Evolutionary conservation across 148 eudicot species (phyloP), one percentile per base, ranked within the genome.

Genomic region (Amaranthus hypochondriacus): DNA sequence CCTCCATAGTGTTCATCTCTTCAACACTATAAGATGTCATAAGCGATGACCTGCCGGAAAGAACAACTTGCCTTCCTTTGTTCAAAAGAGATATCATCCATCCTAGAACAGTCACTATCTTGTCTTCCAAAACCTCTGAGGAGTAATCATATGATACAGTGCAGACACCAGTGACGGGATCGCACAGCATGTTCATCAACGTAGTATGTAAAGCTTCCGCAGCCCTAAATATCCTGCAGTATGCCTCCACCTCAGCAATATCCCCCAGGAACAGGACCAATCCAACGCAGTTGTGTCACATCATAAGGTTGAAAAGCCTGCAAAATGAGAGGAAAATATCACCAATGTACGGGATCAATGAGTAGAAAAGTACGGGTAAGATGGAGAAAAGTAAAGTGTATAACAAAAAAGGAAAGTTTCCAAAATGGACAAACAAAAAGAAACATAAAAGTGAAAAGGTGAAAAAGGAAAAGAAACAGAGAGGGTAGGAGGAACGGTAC

Each of bases 201-300:
- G 96, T 84, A 74, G 75, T 86, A 73, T 90, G 93, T 69, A 95
- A 84, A 70, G 79, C 75, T 80, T 95, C 98, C 5, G 97, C 97
- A 61, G 97, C 90, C 73, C 99, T 79, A 80, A 95, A 95, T 75
- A 92, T 92, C 80, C 99, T 78, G 81, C 99, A 95, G 75, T 92
- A 95, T 62, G 97, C 97, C 85, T 95, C 99, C 54, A 95, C 90
- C 86, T 95, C 99, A 46, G 99, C 96, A 47, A 95, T 87, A 79
- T 95, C 97, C 58, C 58, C 99, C 99, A 47, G 99, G 97, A 78
- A 95, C 86, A 70, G 99, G 99, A 53, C 99, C 99, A 50, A 88
- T 81, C 92, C 93, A 90, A 47, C 87, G 87, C 77, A 85, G 75
- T 63, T 86, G 89, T 49, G 86, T 82, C 44, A 80, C 73, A 74